Conservation (phyloP, 2,329 filamentous ascomycete genomes). For the Xylaria digitata region DNA sequence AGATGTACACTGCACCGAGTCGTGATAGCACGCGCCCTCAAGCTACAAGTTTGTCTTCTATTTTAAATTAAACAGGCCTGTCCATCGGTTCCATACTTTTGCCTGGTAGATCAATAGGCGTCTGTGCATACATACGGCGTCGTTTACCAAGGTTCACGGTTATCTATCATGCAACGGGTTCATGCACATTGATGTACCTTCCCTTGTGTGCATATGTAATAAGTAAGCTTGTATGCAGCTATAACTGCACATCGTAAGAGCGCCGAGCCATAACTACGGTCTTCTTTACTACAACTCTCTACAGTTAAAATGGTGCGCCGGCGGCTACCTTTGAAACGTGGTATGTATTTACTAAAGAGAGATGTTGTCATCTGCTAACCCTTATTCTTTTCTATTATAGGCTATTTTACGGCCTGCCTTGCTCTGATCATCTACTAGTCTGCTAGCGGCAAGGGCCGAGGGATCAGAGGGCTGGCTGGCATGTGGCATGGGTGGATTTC, state of each 20-base stretch:
- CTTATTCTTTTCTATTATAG: slow-evolving; percentile 12
- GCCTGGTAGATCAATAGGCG: slow-evolving; percentile 23
- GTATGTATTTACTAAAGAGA: slow-evolving; percentile 16
- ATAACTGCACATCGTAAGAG: slow-evolving; percentile 8
- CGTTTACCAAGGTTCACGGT: slow-evolving; percentile 4
- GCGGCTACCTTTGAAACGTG: slow-evolving; percentile 2
- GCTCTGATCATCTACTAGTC: slow-evolving; percentile 27
- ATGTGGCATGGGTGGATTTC: slow-evolving; percentile 21
- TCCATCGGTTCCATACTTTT: slow-evolving; percentile 1
- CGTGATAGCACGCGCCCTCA: too few species aligned
- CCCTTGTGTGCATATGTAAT: slow-evolving; percentile 26
- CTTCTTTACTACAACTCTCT: not conserved
- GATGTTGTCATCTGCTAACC: slow-evolving; percentile 20
- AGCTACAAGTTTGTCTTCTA: slow-evolving; percentile 8
- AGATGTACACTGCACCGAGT: too few species aligned
- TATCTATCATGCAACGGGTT: slow-evolving; percentile 26
- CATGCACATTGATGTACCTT: slow-evolving; percentile 31
- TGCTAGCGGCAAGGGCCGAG: slow-evolving; percentile 29
- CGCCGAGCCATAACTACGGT: not conserved
- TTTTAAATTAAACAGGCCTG: not conserved
- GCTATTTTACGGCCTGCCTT: slow-evolving; percentile 12
- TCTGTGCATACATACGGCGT: slow-evolving; percentile 19
- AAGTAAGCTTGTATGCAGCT: slow-evolving; percentile 28
- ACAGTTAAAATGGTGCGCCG: not conserved
- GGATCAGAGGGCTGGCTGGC: slow-evolving; percentile 11